Conservation (phyloP, 306 rosid genomes). For the Benincasa hispida region DNA sequence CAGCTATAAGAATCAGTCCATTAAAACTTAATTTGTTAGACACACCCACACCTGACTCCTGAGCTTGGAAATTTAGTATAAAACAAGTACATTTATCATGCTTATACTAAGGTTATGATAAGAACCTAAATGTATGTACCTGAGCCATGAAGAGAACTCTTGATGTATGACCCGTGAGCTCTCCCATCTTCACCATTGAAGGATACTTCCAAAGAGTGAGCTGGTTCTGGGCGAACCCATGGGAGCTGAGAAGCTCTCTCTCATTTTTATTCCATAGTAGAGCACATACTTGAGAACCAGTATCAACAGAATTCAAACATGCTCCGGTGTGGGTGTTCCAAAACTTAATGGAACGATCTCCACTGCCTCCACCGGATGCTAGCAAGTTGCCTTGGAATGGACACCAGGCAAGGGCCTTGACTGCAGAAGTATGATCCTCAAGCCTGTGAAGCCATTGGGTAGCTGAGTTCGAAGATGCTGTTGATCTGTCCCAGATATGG, state of each 20-base stretch:
- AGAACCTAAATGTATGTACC: constrained; percentile 11
- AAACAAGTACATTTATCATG: too few species aligned
- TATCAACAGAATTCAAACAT: constrained; percentile 57
- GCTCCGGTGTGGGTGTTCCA: constrained; percentile 83
- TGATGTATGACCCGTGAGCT: constrained; percentile 69
- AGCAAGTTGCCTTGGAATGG: constrained; percentile 66
- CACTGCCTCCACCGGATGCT: constrained; percentile 61
- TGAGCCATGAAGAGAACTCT: constrained; percentile 65
- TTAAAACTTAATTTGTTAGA: too few species aligned
- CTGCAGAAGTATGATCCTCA: constrained; percentile 58
- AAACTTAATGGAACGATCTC: constrained; percentile 57
- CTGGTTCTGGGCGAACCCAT: constrained; percentile 64
- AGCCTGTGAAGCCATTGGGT: constrained; percentile 72
- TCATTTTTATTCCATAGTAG: constrained; percentile 78
- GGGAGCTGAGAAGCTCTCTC: constrained; percentile 80
- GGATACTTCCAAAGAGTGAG: constrained; percentile 86
- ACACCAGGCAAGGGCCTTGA: constrained; percentile 81
- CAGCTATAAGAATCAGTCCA: background rate
- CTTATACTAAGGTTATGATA: too few species aligned
- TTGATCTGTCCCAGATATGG: constrained; percentile 61
- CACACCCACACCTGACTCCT: too few species aligned
- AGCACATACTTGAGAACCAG: constrained; percentile 70
- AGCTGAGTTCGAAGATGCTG: constrained; percentile 36
- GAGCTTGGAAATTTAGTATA: too few species aligned
- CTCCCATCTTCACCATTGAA: constrained; percentile 68